A percentile compares a stretch with the other conserved stretches of the same genome.
These are phyloP conservation scores for Lolium perenne DNA, from an alignment of 176 grass and related monocot genomes.

Conservation along the genomic window DNA sequence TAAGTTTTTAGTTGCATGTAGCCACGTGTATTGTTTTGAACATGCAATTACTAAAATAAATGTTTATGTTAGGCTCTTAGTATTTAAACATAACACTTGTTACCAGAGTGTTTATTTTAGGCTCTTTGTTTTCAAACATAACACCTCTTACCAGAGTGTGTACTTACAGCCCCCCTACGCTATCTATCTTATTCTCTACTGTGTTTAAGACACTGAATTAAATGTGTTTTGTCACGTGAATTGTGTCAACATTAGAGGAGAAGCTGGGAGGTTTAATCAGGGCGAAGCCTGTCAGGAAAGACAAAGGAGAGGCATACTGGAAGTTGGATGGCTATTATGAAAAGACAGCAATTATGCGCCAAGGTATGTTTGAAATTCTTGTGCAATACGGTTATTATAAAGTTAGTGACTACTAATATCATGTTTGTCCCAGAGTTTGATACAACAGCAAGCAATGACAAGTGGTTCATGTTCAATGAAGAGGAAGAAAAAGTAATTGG, in stretches of 20 bases:
- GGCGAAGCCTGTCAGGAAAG: slow-evolving; percentile 53
- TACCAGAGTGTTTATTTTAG: no score
- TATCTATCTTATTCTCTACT: slow-evolving; percentile 20
- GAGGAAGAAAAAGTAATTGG: slow-evolving; percentile 52
- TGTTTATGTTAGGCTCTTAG: background rate
- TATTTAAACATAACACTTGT: slow-evolving; percentile 1
- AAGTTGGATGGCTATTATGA: slow-evolving; percentile 46
- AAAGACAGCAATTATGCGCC: slow-evolving; percentile 44
- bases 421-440: slow-evolving; percentile 43
- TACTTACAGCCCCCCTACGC: no score
- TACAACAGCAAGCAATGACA: slow-evolving; percentile 35
- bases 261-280: slow-evolving; percentile 48
- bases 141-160: background rate
- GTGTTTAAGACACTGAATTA: background rate
- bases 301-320: slow-evolving; percentile 50
- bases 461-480: slow-evolving; percentile 53
- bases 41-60: slow-evolving; percentile 18
- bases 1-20: slow-evolving; percentile 1
- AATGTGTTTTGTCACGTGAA: slow-evolving; percentile 28
- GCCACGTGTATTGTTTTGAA: slow-evolving; percentile 3
- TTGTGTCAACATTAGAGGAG: slow-evolving; percentile 49
- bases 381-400: slow-evolving; percentile 18
- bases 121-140: slow-evolving; percentile 10
- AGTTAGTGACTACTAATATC: slow-evolving; percentile 40
- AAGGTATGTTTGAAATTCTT: slow-evolving; percentile 47